A percentile compares a stretch with the other conserved stretches of the same genome.
Conservation (phyloP, 2,329 filamentous ascomycete species). For the Colletotrichum sp. region DNA sequence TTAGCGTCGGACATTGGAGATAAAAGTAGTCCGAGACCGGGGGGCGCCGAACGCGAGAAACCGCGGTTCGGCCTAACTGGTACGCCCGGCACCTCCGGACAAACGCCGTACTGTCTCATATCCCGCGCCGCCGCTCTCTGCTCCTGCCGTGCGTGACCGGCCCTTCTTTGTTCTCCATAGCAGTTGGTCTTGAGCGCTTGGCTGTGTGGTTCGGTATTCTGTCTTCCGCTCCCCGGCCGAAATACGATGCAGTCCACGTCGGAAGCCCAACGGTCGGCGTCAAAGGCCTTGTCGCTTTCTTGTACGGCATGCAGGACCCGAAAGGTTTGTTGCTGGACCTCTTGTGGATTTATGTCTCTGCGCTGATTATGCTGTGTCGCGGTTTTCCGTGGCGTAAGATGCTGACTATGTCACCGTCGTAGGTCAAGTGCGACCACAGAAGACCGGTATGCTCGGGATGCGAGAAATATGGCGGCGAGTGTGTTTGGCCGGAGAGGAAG, state of each 20-base stretch:
- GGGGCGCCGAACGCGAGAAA: background rate
- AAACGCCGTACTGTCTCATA: background rate
- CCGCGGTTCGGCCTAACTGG: background rate
- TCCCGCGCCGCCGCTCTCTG: background rate
- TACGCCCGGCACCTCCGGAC: background rate
- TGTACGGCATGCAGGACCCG: background rate
- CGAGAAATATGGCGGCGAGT: background rate
- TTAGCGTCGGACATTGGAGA: background rate
- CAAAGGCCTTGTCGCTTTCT: background rate
- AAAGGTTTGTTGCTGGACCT: background rate
- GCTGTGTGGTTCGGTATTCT: background rate
- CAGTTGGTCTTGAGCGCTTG: background rate
- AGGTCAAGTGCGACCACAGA: conserved; percentile 4
- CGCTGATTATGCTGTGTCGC: background rate
- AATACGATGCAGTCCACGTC: background rate
- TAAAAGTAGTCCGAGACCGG: background rate
- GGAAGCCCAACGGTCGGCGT: background rate
- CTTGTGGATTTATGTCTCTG: background rate
- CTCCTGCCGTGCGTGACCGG: background rate
- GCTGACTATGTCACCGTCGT: background rate
- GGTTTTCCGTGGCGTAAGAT: background rate
- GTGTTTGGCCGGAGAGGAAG: background rate
- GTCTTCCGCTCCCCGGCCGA: background rate
- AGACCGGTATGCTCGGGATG: background rate
- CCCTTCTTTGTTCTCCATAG: background rate